Evolutionary conservation across 805 yeast genomes (phyloP).

Genomic region (Candida sakaeoensis): DNA sequence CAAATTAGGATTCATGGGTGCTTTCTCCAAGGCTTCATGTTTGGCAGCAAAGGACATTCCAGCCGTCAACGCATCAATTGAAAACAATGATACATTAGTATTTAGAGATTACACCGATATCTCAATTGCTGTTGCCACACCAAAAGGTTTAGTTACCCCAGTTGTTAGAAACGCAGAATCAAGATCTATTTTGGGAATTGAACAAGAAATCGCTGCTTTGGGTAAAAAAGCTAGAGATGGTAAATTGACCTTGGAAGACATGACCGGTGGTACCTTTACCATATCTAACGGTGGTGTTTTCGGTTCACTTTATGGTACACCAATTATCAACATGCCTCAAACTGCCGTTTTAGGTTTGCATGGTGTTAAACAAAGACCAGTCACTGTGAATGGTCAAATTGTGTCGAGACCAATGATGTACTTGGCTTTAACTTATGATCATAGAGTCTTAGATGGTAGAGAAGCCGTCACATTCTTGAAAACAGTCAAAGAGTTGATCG

Average conservation of each 20-base stretch:
- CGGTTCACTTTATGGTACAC: slow-evolving; percentile 97
- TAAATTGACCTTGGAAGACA: slow-evolving; percentile 93
- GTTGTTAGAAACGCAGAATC: slow-evolving; percentile 97
- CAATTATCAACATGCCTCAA: slow-evolving; percentile 97
- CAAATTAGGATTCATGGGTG: slow-evolving; percentile 98
- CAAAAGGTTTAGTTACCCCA: slow-evolving; percentile 98
- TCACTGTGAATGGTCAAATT: slow-evolving; percentile 91
- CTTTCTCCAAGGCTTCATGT: slow-evolving; percentile 89
- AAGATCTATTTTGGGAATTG: slow-evolving; percentile 80
- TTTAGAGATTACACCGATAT: slow-evolving; percentile 96
- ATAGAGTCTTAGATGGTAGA: slow-evolving; percentile 96
- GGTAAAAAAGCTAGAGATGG: slow-evolving; percentile 96
- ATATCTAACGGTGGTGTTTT: slow-evolving; percentile 99
- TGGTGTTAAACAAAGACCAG: slow-evolving; percentile 97
- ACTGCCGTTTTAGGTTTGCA: slow-evolving; percentile 97
- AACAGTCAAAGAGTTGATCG: slow-evolving; percentile 93
- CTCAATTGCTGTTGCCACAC: slow-evolving; percentile 96
- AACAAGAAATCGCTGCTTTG: slow-evolving; percentile 74
- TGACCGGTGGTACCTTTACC: slow-evolving; percentile 99
- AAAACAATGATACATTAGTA: slow-evolving; percentile 85
- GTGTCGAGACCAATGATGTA: slow-evolving; percentile 99
- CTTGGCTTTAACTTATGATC: slow-evolving; percentile 96
- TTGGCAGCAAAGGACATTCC: slow-evolving; percentile 94
- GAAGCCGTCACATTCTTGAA: slow-evolving; percentile 97
- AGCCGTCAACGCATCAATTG: slow-evolving; percentile 92